Percentiles rank a stretch among this genome's conserved stretches.
These are phyloP conservation scores for Claviceps africana DNA, from an alignment of 2,329 filamentous ascomycete species.

Conservation along the genomic window DNA sequence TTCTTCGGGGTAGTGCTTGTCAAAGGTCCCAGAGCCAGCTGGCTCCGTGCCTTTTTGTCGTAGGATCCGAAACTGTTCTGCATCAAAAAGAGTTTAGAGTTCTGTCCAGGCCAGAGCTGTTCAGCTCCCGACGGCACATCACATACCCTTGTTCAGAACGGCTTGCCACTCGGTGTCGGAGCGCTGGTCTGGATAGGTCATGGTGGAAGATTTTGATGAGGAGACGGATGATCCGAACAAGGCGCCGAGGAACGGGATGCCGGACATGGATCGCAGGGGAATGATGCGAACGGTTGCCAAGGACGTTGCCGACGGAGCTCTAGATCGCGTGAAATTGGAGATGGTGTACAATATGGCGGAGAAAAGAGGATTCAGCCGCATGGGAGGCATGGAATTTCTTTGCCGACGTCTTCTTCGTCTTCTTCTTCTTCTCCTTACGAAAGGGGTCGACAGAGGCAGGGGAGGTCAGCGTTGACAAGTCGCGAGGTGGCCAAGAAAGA, in stretches of 20 bases:
- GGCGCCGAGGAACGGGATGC: conserved; percentile 63
- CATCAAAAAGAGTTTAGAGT: conserved; percentile 3
- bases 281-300: conserved; percentile 13
- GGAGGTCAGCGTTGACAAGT: neutral
- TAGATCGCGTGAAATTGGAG: conserved; percentile 26
- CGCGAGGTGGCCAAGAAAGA: conserved; percentile 4
- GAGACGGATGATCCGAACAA: conserved; percentile 54
- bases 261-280: conserved; percentile 49
- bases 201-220: conserved; percentile 39
- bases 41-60: conserved; percentile 84
- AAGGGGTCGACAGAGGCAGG: neutral
- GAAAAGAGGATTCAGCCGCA: conserved; percentile 37
- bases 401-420: too few relatives aligned
- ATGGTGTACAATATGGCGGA: conserved; percentile 34
- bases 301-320: conserved; percentile 10
- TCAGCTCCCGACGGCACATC: neutral
- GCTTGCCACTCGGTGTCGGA: conserved; percentile 78
- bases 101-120: neutral
- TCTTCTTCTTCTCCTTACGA: too few relatives aligned
- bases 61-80: conserved; percentile 91
- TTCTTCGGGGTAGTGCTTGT: conserved; percentile 64
- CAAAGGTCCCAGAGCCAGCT: conserved; percentile 66
- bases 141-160: conserved; percentile 48
- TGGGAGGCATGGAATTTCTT: conserved; percentile 16
- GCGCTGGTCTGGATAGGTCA: conserved; percentile 70